phyloP scores from a whole-genome alignment of 805 yeast species.

The Candida incommunis region DNA sequence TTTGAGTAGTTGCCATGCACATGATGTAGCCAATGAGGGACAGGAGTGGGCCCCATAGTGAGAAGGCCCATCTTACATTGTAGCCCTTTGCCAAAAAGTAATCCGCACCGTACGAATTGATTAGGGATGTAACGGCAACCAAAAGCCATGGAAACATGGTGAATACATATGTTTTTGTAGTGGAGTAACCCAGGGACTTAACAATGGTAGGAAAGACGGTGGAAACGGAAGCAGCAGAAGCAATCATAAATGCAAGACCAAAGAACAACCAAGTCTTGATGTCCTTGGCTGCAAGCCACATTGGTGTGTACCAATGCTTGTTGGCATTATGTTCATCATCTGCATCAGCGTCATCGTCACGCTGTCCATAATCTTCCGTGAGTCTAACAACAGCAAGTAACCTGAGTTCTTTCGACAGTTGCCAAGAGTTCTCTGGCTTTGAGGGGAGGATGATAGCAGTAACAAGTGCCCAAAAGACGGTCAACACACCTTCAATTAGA shows the following conservation, averaged over 20 bases:
- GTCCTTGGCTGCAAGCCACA: slow-evolving; percentile 12
- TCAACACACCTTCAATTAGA: slow-evolving; percentile 40
- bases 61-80: slow-evolving; percentile 19
- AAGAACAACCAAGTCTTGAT: slow-evolving; percentile 11
- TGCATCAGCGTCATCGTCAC: slow-evolving; percentile 21
- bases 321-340: slow-evolving; percentile 2
- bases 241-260: slow-evolving; percentile 23
- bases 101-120: slow-evolving; percentile 22
- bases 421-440: slow-evolving; percentile 27
- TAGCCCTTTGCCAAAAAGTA: slow-evolving; percentile 29
- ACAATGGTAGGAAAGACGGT: slow-evolving; percentile 52
- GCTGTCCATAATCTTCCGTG: slow-evolving; percentile 27
- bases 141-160: slow-evolving; percentile 12
- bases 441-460: slow-evolving; percentile 25
- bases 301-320: neutral
- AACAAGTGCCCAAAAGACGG: slow-evolving; percentile 24
- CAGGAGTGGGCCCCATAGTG: slow-evolving; percentile 26
- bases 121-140: slow-evolving; percentile 6
- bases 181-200: slow-evolving; percentile 36
- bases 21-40: slow-evolving; percentile 35
- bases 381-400: slow-evolving; percentile 26
- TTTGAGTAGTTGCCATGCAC: slow-evolving; percentile 35
- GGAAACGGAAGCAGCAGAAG: slow-evolving; percentile 47
- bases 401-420: slow-evolving; percentile 31
- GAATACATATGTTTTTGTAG: slow-evolving; percentile 27